A percentile compares a stretch with the other conserved stretches of the same genome.
These are phyloP conservation scores for Penicillium sp. DNA, from an alignment of 2,329 filamentous ascomycete genomes.

Conservation along the genomic window DNA sequence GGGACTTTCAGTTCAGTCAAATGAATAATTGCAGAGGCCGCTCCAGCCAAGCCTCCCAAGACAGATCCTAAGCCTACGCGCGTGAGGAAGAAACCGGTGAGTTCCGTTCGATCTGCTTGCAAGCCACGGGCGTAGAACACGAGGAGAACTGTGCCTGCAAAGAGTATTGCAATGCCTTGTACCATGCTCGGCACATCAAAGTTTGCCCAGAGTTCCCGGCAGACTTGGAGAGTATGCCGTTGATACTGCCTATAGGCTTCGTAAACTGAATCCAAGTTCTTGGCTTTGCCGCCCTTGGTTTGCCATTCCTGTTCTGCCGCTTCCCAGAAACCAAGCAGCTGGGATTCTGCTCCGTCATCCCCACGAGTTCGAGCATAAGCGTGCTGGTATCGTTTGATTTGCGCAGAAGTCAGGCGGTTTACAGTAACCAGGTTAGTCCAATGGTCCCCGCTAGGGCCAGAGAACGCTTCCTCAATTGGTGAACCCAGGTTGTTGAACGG, in stretches of 20 bases:
- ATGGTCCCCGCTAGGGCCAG: conserved; percentile 69
- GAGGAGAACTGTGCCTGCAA: conserved; percentile 69
- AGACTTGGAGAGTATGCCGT: conserved; percentile 75
- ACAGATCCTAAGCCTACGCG: conserved; percentile 56
- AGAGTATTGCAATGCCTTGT: conserved; percentile 74
- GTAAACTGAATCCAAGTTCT: conserved; percentile 51
- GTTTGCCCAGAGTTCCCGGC: conserved; percentile 84
- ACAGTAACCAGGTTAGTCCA: conserved; percentile 80
- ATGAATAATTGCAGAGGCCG: conserved; percentile 26
- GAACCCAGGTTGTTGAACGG: conserved; percentile 94
- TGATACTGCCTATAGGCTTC: conserved; percentile 75
- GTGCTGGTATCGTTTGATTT: conserved; percentile 85
- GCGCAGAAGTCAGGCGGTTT: conserved; percentile 77
- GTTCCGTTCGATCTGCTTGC: conserved; percentile 56
- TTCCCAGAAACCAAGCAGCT: conserved; percentile 64
- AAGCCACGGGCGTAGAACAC: conserved; percentile 72
- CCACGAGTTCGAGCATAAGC: conserved; percentile 78
- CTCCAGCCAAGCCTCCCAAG: conserved; percentile 45
- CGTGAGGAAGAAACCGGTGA: conserved; percentile 59
- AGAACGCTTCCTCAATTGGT: conserved; percentile 93
- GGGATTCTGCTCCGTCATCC: conserved; percentile 62
- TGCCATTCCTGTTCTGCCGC: conserved; percentile 62
- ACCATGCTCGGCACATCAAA: conserved; percentile 90
- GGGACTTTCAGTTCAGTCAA: conserved; percentile 36
- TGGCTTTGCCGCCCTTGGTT: conserved; percentile 44